Conservation (phyloP, 164 flowering plant species). For the Macadamia integrifolia region DNA sequence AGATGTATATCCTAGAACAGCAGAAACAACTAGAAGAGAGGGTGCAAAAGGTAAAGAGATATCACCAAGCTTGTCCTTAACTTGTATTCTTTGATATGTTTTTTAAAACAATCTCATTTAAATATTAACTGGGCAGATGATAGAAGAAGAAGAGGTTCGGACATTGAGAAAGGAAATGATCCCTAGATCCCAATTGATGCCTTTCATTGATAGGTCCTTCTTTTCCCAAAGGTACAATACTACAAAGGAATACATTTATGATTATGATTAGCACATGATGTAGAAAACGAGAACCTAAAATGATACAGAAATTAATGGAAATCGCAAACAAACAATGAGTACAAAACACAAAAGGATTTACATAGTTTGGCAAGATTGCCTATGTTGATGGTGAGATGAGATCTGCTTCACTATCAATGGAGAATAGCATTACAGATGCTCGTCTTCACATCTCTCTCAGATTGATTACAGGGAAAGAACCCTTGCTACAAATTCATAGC, state of each 20-base stretch:
- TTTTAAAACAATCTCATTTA: neutral
- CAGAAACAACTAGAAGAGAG: constrained; percentile 47
- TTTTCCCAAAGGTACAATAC: constrained; percentile 59
- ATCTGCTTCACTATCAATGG: too few species aligned
- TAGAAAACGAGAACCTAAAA: too few species aligned
- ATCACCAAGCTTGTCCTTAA: too few species aligned
- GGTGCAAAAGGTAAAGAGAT: constrained; percentile 42
- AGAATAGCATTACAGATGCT: too few species aligned
- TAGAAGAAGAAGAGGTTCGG: constrained; percentile 76
- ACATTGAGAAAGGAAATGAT: constrained; percentile 75
- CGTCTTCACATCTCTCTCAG: too few species aligned
- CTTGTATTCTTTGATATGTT: too few species aligned
- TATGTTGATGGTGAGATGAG: too few species aligned
- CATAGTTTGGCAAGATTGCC: neutral
- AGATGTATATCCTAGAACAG: constrained; percentile 37
- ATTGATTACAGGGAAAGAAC: too few species aligned
- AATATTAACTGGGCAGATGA: constrained; percentile 29
- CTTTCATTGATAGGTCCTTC: constrained; percentile 69
- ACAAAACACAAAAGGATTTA: too few species aligned
- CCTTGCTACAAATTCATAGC: too few species aligned
- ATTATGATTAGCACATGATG: too few species aligned
- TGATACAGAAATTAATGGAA: too few species aligned
- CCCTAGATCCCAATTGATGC: constrained; percentile 89
- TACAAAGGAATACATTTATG: neutral
- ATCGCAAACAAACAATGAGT: neutral